A percentile compares a stretch with the other conserved stretches of the same genome.
These are phyloP conservation scores for Apophysomyces ossiformis DNA, from an alignment of 371 early-diverging fungal species.

Conservation along the genomic window DNA sequence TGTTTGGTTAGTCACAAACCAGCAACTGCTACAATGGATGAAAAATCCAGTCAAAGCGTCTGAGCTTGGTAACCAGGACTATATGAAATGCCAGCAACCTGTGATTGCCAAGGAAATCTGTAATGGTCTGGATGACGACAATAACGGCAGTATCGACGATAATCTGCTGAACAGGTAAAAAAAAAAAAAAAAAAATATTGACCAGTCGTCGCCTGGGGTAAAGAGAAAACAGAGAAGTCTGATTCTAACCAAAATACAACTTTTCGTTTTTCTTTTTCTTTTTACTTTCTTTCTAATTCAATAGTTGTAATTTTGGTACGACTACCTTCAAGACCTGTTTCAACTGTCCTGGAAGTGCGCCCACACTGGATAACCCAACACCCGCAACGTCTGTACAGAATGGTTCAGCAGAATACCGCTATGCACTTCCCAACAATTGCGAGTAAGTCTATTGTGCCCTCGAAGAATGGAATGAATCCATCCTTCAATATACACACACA, in stretches of 20 bases:
- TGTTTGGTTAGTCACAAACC: conserved; percentile 71
- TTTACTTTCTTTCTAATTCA: neutral
- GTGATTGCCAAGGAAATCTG: conserved; percentile 68
- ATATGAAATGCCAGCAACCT: conserved; percentile 64
- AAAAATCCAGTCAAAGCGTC: conserved; percentile 69
- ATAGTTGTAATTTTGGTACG: conserved; percentile 57
- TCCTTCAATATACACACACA: too few relatives aligned
- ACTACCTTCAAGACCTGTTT: conserved; percentile 69
- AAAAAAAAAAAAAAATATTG: too few relatives aligned
- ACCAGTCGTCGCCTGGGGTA: too few relatives aligned
- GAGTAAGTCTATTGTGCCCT: conserved; percentile 44
- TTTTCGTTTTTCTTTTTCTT: neutral
- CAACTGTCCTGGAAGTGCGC: conserved; percentile 61
- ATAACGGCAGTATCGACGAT: conserved; percentile 51
- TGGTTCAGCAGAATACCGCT: conserved; percentile 52
- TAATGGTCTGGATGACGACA: conserved; percentile 71
- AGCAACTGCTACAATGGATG: conserved; percentile 67
- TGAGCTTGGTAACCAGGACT: conserved; percentile 53
- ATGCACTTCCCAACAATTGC: conserved; percentile 61
- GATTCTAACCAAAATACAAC: too few relatives aligned
- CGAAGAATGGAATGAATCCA: neutral
- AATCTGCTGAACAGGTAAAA: conserved; percentile 41
- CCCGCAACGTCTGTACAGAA: conserved; percentile 52
- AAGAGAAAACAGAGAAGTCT: too few relatives aligned
- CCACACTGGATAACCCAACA: conserved; percentile 57